Percentiles rank a stretch among this genome's conserved stretches.
These are phyloP conservation scores for Parafenestella ontariensis DNA, from an alignment of 2,329 filamentous ascomycete genomes.

Conservation along the genomic window DNA sequence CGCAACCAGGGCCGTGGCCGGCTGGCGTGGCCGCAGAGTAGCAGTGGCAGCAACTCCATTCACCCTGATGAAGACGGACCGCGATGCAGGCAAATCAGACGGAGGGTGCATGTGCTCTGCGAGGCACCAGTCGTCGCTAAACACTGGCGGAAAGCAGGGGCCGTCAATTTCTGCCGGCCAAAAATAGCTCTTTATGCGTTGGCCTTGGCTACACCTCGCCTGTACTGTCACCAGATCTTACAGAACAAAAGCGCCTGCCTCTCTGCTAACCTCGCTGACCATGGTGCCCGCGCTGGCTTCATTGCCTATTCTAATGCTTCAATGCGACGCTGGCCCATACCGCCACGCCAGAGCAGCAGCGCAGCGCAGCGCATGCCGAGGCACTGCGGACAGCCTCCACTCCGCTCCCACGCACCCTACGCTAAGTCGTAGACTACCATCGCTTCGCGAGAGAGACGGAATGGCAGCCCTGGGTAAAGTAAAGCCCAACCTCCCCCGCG, in stretches of 20 bases:
- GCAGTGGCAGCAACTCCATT: slow-evolving; percentile 16
- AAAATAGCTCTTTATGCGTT: slow-evolving; percentile 37
- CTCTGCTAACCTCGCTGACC: slow-evolving; percentile 3
- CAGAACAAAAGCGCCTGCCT: slow-evolving; percentile 8
- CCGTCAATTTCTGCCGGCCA: slow-evolving; percentile 30
- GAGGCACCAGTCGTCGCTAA: slow-evolving; percentile 31
- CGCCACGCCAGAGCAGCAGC: slow-evolving; percentile 7
- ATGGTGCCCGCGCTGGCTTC: slow-evolving; percentile 7
- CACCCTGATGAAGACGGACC: slow-evolving; percentile 25
- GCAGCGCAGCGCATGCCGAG: background rate
- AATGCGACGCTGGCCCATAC: slow-evolving; percentile 16
- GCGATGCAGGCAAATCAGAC: slow-evolving; percentile 21
- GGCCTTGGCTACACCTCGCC: slow-evolving; percentile 12
- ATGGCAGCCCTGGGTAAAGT: slow-evolving; percentile 13
- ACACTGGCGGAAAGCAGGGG: slow-evolving; percentile 25
- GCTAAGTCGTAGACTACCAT: background rate
- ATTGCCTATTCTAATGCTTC: background rate
- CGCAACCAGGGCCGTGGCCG: slow-evolving; percentile 2
- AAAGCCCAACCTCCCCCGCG: slow-evolving; percentile 8
- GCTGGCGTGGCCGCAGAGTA: slow-evolving; percentile 14
- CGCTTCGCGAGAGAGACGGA: background rate
- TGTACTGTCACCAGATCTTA: slow-evolving; percentile 18
- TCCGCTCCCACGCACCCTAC: background rate
- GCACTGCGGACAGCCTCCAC: background rate
- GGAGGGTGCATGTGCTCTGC: slow-evolving; percentile 27